A percentile compares a stretch with the other conserved stretches of the same genome.
phyloP scores from a whole-genome alignment of 441 rosid genomes.

The Flueggea neowawraea region DNA sequence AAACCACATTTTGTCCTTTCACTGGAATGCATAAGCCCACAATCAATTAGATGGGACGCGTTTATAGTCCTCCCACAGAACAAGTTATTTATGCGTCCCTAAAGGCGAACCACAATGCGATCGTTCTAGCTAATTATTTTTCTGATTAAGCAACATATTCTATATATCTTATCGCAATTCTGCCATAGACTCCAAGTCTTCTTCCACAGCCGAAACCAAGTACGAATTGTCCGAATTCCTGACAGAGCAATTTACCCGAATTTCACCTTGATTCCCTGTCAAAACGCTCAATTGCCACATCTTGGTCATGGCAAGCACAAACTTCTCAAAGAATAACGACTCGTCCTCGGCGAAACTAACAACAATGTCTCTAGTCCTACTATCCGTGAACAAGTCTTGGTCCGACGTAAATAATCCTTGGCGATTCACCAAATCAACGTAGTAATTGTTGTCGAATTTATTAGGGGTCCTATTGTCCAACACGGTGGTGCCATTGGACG shows the following conservation, averaged over 20 bases:
- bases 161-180: conserved; percentile 15
- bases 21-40: too few relatives aligned
- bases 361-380: conserved; percentile 56
- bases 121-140: too few relatives aligned
- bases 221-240: conserved; percentile 41
- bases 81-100: too few relatives aligned
- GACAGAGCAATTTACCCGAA: conserved; percentile 64
- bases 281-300: conserved; percentile 70
- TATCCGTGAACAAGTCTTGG: conserved; percentile 64
- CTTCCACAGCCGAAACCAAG: conserved; percentile 44
- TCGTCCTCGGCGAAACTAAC: conserved; percentile 54
- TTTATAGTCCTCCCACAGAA: too few relatives aligned
- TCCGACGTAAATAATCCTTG: conserved; percentile 83
- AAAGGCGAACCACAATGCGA: too few relatives aligned
- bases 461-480: conserved; percentile 61
- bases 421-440: conserved; percentile 65
- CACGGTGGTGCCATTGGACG: conserved; percentile 39
- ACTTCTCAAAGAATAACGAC: conserved; percentile 57
- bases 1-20: too few relatives aligned
- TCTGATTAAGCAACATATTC: background rate
- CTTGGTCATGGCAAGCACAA: conserved; percentile 54
- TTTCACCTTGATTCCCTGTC: conserved; percentile 59
- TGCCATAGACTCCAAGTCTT: conserved; percentile 32
- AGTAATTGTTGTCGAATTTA: conserved; percentile 78
- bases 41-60: too few relatives aligned